Evolutionary conservation across 2,329 filamentous ascomycete genomes (phyloP), one percentile per base, ranked within the genome.

Genomic region (Magnaporthiopsis rhizophila): DNA sequence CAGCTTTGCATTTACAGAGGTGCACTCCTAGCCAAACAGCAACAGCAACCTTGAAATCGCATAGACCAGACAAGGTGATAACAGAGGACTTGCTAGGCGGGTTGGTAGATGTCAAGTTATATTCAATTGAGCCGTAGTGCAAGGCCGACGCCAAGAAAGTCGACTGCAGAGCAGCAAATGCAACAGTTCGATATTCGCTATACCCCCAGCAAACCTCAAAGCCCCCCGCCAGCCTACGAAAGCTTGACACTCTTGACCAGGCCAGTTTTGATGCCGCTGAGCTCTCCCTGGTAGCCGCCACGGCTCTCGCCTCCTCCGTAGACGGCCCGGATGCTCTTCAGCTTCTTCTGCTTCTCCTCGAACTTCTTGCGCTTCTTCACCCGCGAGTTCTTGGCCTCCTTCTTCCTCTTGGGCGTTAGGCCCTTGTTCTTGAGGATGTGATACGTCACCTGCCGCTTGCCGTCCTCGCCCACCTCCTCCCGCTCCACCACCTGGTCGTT

Each of bases 341-440:
- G 78, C 83, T 98, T 97, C 71, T 97, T 98, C 85, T 94, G 90
- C 84, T 96, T 97, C 76, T 92, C 89, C 74, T 96, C 92, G 76
- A 87, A 99, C 86, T 92, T 92, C 86, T 92, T 92, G 78, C 92
- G 87, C 89, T 97, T 98, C 89, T 98, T 99, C 69, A 98, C 94
- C 75, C 95, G 84, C 50, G 95, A 93, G 79, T 99, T 99, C 68
- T 94, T 83, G 65, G 92, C 89, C 71, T 96, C 93, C 86, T 99
- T 98, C 83, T 90, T 96, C 68, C 94, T 84, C 58, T 62, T 61
- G 60, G 93, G 92, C 65, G 91, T 88, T 67, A 99, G 80, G 38
- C 95, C 95, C 84, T 97, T 97, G 79, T 99, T 99, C 86, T 98
- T 97, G 79, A 93, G 86, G 73, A 99, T 99, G 69, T 88, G 86